Conservation (phyloP, 495 filamentous ascomycete genomes). For the Ascodesmis nigricans region DNA sequence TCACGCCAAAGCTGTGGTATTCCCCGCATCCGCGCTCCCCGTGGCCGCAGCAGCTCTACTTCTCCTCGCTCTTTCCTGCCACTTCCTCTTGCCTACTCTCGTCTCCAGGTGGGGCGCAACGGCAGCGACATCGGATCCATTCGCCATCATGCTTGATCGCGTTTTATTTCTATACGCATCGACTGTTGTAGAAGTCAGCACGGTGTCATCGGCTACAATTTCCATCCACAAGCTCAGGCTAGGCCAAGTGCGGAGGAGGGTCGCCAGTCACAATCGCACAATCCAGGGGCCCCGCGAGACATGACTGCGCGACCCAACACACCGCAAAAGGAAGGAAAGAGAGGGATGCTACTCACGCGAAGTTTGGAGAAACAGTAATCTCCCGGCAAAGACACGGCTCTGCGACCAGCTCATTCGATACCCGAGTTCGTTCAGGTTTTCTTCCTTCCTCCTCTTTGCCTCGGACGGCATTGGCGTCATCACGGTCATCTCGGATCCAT, state of each 20-base stretch:
- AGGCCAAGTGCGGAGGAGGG: not conserved
- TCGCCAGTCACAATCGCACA: constrained; percentile 55
- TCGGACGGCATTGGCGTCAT: constrained; percentile 49
- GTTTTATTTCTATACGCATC: constrained; percentile 92
- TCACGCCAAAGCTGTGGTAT: too few species aligned
- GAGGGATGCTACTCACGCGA: too few species aligned
- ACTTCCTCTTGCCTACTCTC: constrained; percentile 63
- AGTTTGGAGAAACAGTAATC: constrained; percentile 82
- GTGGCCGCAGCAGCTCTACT: too few species aligned
- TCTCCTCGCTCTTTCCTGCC: constrained; percentile 37
- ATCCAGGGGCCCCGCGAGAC: not conserved
- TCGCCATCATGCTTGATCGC: constrained; percentile 49
- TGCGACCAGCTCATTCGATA: constrained; percentile 93
- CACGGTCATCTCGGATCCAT: constrained; percentile 45
- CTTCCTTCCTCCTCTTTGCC: constrained; percentile 49
- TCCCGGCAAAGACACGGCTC: constrained; percentile 62
- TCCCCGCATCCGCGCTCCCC: too few species aligned
- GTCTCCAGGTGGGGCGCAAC: constrained; percentile 77
- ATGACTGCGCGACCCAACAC: constrained; percentile 1
- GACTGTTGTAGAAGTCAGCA: constrained; percentile 34
- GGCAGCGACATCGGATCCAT: constrained; percentile 45
- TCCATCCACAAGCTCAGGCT: too few species aligned
- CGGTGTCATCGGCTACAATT: too few species aligned
- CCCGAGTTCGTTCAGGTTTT: constrained; percentile 71
- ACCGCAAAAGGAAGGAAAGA: not conserved